These are phyloP conservation scores for Acer campestre DNA, from an alignment of 345 rosid species.

Conservation along the genomic window DNA sequence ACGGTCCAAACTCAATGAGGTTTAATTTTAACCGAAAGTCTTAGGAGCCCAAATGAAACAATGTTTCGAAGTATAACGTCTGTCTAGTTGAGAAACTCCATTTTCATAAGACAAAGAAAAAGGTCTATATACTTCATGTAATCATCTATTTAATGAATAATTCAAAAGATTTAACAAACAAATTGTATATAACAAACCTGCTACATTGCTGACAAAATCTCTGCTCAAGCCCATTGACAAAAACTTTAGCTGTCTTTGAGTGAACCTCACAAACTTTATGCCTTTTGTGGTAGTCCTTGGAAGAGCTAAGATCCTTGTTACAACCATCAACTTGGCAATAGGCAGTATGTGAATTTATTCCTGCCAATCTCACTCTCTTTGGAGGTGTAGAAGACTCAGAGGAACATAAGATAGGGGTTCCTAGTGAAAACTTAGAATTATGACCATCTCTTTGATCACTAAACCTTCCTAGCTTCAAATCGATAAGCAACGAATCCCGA, in stretches of 20 bases:
- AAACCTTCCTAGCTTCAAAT: constrained; percentile 72
- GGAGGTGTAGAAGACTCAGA: constrained; percentile 27
- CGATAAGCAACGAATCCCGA: constrained; percentile 54
- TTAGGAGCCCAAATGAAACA: background rate
- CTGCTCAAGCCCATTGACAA: constrained; percentile 68
- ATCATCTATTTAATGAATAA: background rate
- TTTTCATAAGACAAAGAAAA: background rate
- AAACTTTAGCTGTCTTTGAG: constrained; percentile 66
- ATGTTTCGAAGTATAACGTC: background rate
- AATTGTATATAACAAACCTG: constrained; percentile 44
- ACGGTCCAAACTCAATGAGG: background rate
- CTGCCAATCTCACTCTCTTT: constrained; percentile 38
- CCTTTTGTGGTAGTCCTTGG: constrained; percentile 76
- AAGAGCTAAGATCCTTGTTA: constrained; percentile 69
- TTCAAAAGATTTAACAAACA: background rate
- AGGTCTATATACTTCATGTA: too few relatives aligned
- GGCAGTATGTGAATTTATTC: constrained; percentile 34
- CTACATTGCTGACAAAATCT: constrained; percentile 97
- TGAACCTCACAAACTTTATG: constrained; percentile 85
- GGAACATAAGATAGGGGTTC: constrained; percentile 22
- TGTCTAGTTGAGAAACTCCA: background rate
- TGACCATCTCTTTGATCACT: constrained; percentile 39
- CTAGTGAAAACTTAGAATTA: constrained; percentile 22
- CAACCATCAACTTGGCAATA: constrained; percentile 79
- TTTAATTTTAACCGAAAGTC: background rate